Base-by-base conservation (phyloP, 306 rosid species). In the Alnus rubra region DNA sequence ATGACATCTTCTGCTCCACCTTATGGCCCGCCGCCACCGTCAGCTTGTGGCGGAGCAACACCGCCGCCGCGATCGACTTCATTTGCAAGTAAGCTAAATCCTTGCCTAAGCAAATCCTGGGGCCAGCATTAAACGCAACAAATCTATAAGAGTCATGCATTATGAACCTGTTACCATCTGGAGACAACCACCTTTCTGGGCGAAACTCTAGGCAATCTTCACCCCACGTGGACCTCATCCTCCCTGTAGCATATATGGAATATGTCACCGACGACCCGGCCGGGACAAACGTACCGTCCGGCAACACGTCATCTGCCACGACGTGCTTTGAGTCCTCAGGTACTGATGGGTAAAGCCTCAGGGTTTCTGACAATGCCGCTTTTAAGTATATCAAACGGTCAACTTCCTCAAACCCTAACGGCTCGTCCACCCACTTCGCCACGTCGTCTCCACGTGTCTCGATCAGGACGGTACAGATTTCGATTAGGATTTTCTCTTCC, bases 81-180 rank as follows among this genome's bases (percentile, higher is more conserved):
- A 95, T 95, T 76, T 95, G 98, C 23, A 95, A 68, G 55, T 92
- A 91, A 0, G 98, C 98, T 72, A 95, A 78, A 78, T 95, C 98
- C 80, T 89, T 95, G 60, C 98, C 98, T 14, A 95, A 81, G 31
- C 98, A 95, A 37, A 90, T 91, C 72, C 98, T 92, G 3, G 98
- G 98, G 54, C 98, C 98, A n/a, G 98, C 97, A 69, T 91, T 95
- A 80, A 95, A 95, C 0, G 98, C 91, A 47, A 93, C 92, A 84
- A 86, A 95, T 83, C 87, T 95, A 82, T 85, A 92, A 75, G 95
- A 72, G 55, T 91, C 97, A 55, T 90, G 92, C 89, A 75, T 85
- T 14, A 52, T 69, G 83, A 93, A 90, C 68, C 50, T 89, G 53
- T 73, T 83, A 3, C 93, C 97, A 42, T 91, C 97, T 60, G 12